phyloP scores from a whole-genome alignment of 2,329 filamentous ascomycete species.

The Alternaria triticimaculans region DNA sequence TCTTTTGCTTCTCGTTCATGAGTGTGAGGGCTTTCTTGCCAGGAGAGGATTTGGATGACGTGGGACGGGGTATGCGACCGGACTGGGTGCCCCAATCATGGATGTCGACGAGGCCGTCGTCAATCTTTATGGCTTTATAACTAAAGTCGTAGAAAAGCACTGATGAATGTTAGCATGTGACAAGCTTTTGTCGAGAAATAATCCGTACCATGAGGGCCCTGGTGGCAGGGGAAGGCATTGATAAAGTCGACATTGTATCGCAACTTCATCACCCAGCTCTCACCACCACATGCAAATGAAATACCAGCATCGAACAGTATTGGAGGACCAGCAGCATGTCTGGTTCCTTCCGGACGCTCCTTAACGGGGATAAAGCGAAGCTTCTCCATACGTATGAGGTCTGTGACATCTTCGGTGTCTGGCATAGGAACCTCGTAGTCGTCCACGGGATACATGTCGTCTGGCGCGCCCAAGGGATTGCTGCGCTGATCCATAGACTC shows the following conservation, averaged over 20 bases:
- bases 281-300: constrained; percentile 49
- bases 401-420: constrained; percentile 64
- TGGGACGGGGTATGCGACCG: constrained; percentile 37
- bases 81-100: constrained; percentile 66
- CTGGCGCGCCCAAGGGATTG: constrained; percentile 70
- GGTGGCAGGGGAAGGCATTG: constrained; percentile 50
- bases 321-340: constrained; percentile 39
- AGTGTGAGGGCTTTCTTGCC: constrained; percentile 41
- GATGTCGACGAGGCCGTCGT: constrained; percentile 68
- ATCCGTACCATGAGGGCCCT: constrained; percentile 49
- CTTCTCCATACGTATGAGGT: constrained; percentile 73
- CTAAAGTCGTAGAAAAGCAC: constrained; percentile 76
- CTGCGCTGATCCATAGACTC: constrained; percentile 71
- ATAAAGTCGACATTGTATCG: constrained; percentile 52
- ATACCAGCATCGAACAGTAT: constrained; percentile 49
- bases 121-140: constrained; percentile 65
- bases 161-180: constrained; percentile 18
- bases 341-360: constrained; percentile 39
- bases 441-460: constrained; percentile 66
- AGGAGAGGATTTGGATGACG: constrained; percentile 41
- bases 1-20: constrained; percentile 23
- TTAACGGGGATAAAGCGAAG: constrained; percentile 63
- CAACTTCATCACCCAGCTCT: constrained; percentile 49
- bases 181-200: too few relatives aligned
- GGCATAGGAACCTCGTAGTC: constrained; percentile 71